These are phyloP conservation scores for Nicotiana knightiana DNA, from an alignment of 257 asterid species.

Conservation along the genomic window DNA sequence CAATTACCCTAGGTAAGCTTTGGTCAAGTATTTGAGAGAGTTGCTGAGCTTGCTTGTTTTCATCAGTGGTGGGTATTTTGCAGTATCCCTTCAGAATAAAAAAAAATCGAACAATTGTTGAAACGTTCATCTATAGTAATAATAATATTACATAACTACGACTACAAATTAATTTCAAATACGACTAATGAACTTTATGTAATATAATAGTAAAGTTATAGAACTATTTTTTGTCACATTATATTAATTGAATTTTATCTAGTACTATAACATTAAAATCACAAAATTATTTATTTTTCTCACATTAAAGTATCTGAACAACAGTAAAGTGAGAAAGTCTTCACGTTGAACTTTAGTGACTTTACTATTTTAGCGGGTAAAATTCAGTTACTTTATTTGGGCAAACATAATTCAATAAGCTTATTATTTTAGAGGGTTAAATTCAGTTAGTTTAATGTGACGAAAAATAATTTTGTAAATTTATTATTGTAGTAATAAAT, in stretches of 20 bases:
- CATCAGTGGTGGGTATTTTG: slow-evolving; percentile 81
- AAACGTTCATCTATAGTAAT: neutral
- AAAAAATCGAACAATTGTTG: neutral
- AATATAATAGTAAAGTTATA: neutral
- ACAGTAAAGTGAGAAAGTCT: neutral
- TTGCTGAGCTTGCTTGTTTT: slow-evolving; percentile 94
- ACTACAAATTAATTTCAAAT: neutral
- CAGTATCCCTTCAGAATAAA: slow-evolving; percentile 55
- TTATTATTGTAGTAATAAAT: neutral
- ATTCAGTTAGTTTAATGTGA: neutral
- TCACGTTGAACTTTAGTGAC: neutral
- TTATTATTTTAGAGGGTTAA: neutral
- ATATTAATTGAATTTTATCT: too few species aligned
- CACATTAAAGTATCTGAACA: neutral
- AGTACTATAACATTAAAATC: neutral
- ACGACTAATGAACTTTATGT: neutral
- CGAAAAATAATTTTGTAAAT: neutral
- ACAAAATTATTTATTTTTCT: neutral
- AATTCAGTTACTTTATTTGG: neutral
- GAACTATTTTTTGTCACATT: too few species aligned
- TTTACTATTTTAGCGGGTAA: neutral
- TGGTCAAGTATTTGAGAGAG: slow-evolving; percentile 71
- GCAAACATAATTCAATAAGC: neutral
- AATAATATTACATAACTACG: neutral
- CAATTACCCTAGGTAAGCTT: slow-evolving; percentile 71